A percentile compares a stretch with the other conserved stretches of the same genome.
Evolutionary conservation across 1,139 yeast genomes (phyloP).

Genomic region (Meyerozyma guilliermondii): DNA sequence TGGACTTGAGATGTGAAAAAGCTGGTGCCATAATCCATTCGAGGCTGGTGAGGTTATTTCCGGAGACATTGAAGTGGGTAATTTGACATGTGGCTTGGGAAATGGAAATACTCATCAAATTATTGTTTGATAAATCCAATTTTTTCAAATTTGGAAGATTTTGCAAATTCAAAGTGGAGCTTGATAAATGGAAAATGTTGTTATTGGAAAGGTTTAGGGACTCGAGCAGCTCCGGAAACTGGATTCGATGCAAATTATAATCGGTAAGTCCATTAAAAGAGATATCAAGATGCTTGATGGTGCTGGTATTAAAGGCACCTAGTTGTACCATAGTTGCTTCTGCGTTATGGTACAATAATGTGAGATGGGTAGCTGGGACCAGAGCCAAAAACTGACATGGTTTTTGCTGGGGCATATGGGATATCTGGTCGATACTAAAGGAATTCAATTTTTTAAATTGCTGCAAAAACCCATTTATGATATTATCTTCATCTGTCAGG

Average conservation of each 20-base stretch:
- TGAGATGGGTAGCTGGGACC: background rate
- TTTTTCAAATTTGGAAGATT: slow-evolving; percentile 15
- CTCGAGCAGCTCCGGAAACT: background rate
- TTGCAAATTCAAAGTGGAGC: slow-evolving; percentile 5
- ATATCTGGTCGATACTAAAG: background rate
- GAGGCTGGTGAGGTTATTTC: slow-evolving; percentile 15
- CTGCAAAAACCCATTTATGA: background rate
- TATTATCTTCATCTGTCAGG: background rate
- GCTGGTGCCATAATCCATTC: slow-evolving; percentile 6
- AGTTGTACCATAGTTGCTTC: background rate
- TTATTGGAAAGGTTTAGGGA: slow-evolving; percentile 6
- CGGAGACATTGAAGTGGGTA: slow-evolving; percentile 16
- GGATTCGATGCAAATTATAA: background rate
- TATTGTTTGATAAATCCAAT: slow-evolving; percentile 23
- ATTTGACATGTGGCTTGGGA: slow-evolving; percentile 11
- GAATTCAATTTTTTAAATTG: background rate
- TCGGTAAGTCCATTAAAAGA: background rate
- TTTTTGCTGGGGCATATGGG: background rate
- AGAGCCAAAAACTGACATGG: background rate
- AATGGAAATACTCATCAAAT: slow-evolving; percentile 10
- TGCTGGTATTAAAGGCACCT: background rate
- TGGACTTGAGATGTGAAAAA: slow-evolving; percentile 11
- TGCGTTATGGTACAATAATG: background rate
- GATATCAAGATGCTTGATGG: background rate
- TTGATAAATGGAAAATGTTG: slow-evolving; percentile 2